Evolutionary conservation across 1,284 basidiomycete genomes (phyloP), one percentile per base, ranked within the genome.

Genomic region (Ustilago xerochloae): DNA sequence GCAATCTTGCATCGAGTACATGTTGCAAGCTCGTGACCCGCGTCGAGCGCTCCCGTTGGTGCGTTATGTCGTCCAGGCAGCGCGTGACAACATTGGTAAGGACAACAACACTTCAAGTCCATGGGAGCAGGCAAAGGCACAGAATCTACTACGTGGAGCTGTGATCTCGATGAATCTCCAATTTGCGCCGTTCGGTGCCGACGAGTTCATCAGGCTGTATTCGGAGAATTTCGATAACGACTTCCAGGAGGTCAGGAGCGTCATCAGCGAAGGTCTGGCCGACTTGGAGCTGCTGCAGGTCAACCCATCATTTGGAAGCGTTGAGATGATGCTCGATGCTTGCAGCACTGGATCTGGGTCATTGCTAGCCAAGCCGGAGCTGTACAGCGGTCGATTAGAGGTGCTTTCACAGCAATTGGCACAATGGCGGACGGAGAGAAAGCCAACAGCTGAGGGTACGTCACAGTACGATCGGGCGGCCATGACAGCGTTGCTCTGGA

Each of bases 21-120:
- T 90, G 82, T 85, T 94, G 26, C 87, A 87, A 71, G 88, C 91
- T 58, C 89, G 93, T 32, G 96, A 99, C 86, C 94, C 94, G 36
- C 91, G 94, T 29, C 89, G 96, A 20, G 90, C 90, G 77, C 87
- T 90, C 64, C 88, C 90, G 4, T 85, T 99, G 28, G 87, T 97
- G 33, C 88, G 92, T 74, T 97, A 75, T 57, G 53, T 79, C 29
- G 60, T 75, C 18, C 45, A 71, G 26, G 63, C 63, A 2, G 80
- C 77, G 4, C 54, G 63, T 15, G 66, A 75, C 22, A 68, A 61
- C 24, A 70, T 81, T 20, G 71, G 60, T 52, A 70, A 72, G 59
- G 73, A 78, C 43, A 73, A 70, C 29, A 60, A 26, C 41, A 61
- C 45, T 33, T 55, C 69, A 6, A 78, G 75, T 55, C 78, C 77